phyloP scores from a whole-genome alignment of 2,329 filamentous ascomycete species.

The Stachybotrys chartarum region DNA sequence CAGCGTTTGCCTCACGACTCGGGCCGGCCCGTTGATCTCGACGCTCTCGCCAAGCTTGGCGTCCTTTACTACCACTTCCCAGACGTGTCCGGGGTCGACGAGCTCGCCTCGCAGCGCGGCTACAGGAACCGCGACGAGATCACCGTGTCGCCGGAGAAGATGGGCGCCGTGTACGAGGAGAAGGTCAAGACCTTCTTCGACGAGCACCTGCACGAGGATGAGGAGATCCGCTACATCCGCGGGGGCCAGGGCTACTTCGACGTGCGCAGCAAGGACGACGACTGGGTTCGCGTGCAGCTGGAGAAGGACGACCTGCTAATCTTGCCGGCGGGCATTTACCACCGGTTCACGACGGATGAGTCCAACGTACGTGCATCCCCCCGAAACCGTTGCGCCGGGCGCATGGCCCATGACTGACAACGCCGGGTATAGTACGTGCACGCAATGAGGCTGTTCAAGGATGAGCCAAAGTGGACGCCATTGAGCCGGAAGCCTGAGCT shows the following conservation, averaged over 20 bases:
- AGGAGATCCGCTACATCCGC: slow-evolving; percentile 93
- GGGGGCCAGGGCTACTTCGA: slow-evolving; percentile 91
- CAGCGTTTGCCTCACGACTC: slow-evolving; percentile 89
- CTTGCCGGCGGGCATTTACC: slow-evolving; percentile 90
- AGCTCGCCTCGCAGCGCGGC: slow-evolving; percentile 63
- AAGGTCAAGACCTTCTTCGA: slow-evolving; percentile 93
- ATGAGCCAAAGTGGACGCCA: slow-evolving; percentile 97
- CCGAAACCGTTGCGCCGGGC: not conserved
- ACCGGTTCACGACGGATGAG: slow-evolving; percentile 91
- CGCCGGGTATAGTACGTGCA: slow-evolving; percentile 66
- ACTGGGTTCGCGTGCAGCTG: slow-evolving; percentile 81
- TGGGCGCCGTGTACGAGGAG: slow-evolving; percentile 83
- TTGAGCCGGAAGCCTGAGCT: slow-evolving; percentile 74
- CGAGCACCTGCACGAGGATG: slow-evolving; percentile 96
- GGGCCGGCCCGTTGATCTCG: slow-evolving; percentile 56
- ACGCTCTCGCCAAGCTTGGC: slow-evolving; percentile 66
- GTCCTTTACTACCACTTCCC: slow-evolving; percentile 71
- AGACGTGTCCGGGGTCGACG: slow-evolving; percentile 60
- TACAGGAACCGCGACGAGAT: slow-evolving; percentile 97
- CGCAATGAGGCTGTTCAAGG: slow-evolving; percentile 94
- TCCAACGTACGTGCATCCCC: slow-evolving; percentile 63
- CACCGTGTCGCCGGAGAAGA: slow-evolving; percentile 74
- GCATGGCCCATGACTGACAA: not conserved
- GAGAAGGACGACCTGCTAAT: slow-evolving; percentile 89
- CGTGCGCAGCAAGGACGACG: slow-evolving; percentile 72